Evolutionary conservation across 345 rosid genomes (phyloP).

Genomic region (Brassica carinata): DNA sequence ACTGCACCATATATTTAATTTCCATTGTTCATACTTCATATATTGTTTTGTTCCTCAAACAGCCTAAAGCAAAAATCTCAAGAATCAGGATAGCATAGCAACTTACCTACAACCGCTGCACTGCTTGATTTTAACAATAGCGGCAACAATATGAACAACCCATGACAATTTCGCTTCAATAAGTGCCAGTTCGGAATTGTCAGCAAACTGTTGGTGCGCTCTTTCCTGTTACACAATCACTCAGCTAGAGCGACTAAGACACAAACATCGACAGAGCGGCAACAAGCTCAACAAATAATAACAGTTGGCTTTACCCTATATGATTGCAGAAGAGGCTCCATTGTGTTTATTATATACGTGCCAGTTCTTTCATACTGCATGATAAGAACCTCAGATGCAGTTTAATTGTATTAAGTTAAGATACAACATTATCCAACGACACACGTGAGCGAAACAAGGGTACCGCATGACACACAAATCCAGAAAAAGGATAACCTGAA

Average conservation of each 20-base stretch:
- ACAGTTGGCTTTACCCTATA: conserved; percentile 69
- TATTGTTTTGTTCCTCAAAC: conserved; percentile 23
- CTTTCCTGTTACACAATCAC: conserved; percentile 65
- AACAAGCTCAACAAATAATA: conserved; percentile 20
- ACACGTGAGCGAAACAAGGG: conserved; percentile 6
- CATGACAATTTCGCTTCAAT: conserved; percentile 97
- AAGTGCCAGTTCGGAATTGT: conserved; percentile 70
- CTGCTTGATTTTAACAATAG: conserved; percentile 87
- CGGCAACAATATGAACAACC: conserved; percentile 95
- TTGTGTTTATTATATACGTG: conserved; percentile 70
- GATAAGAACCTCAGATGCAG: conserved; percentile 10
- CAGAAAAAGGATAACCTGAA: conserved; percentile 65
- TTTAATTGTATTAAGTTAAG: conserved; percentile 26
- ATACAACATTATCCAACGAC: neutral
- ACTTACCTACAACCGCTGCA: conserved; percentile 86
- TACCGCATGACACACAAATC: conserved; percentile 12
- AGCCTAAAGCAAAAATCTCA: conserved; percentile 20
- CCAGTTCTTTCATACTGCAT: conserved; percentile 94
- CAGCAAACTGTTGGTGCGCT: conserved; percentile 61
- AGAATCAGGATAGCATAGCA: neutral
- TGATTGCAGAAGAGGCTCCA: conserved; percentile 93
- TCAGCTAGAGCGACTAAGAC: conserved; percentile 17
- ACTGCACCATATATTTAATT: conserved; percentile 51
- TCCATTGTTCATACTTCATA: conserved; percentile 19
- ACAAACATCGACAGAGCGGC: conserved; percentile 3